Conservation (phyloP, 306 rosid species). For the Inga oerstediana region DNA sequence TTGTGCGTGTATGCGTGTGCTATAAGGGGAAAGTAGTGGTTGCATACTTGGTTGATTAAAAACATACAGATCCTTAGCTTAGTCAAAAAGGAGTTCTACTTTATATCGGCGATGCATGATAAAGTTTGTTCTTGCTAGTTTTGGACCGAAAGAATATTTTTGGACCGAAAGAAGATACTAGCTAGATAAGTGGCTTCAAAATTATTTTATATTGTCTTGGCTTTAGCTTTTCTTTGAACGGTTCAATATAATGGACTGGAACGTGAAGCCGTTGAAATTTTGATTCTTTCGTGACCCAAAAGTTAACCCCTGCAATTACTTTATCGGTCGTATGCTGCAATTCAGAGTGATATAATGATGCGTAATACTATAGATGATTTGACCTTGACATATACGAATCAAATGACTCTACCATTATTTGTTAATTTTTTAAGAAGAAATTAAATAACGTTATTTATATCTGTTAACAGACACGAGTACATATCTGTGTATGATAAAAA, state of each 20-base stretch:
- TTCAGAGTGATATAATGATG: not conserved
- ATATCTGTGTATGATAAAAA: not conserved
- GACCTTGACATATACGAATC: not conserved
- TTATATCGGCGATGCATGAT: not conserved
- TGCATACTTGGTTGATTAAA: not conserved
- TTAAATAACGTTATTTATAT: not conserved
- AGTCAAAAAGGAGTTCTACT: conserved; percentile 6
- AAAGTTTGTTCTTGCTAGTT: not conserved
- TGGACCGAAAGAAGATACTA: not conserved
- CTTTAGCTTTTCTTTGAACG: not conserved
- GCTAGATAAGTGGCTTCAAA: not conserved
- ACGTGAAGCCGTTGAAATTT: conserved; percentile 6
- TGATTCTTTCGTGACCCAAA: not conserved
- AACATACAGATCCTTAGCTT: not conserved
- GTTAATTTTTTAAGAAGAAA: not conserved
- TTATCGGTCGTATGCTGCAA: not conserved
- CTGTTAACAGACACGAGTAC: not conserved
- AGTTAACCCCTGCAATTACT: conserved; percentile 4
- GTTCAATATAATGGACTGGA: not conserved
- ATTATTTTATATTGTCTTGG: not conserved
- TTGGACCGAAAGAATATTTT: not conserved
- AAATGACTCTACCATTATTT: not conserved
- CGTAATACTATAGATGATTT: not conserved
- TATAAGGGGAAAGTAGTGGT: not conserved
- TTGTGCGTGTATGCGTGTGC: not conserved